Evolutionary conservation across 2,329 filamentous ascomycete genomes (phyloP), one percentile per base, ranked within the genome.

Genomic region (Colletotrichum higginsianum): DNA sequence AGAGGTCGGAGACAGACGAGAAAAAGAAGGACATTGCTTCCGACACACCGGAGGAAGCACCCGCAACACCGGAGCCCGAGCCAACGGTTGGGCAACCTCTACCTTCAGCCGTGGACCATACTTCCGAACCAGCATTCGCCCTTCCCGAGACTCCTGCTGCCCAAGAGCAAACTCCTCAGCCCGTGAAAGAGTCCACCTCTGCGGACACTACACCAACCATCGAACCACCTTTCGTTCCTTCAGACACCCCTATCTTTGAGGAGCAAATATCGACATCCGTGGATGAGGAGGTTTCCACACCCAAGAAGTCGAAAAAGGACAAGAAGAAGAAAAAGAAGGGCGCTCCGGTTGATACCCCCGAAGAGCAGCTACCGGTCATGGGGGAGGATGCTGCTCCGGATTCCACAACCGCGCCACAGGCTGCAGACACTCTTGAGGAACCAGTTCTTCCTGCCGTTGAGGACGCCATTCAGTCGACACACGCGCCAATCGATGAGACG

Each of bases 1-100:
- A 79, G 75, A 81, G 79, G 71, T 76, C 71, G 63, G 80, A 80
- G 64, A 82, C 81, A 69, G 75, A 76, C 53, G 80, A 80, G 75
- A 79, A 76, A 56, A 76, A 77, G 63, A 75, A 77, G 15, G 55
- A 23, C 15, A 53, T 55, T 30, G 55, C 56, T 21, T 53, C 67
- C 16, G 42, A 23, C 61, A 64, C 44, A 23, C 23, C 40, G 9
- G 61, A 56, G 30, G 61, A 64, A 38, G 18, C 50, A 38, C 49
- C 26, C 30, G 38, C 38, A 21, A 53, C 23, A 15, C 23, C 38
- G 16, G 38, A 38, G 16, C 40, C 61, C 16, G 38, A 47, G 38
- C 50, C 23, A n/a, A 42, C 23, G 40, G 23, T 7, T 12, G 26
- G 46, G 26, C 49, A 64, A 18, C 23, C 40, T 16, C 16, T 8